phyloP scores from a whole-genome alignment of 805 yeast genomes.

The Candida vartiovaarae region DNA sequence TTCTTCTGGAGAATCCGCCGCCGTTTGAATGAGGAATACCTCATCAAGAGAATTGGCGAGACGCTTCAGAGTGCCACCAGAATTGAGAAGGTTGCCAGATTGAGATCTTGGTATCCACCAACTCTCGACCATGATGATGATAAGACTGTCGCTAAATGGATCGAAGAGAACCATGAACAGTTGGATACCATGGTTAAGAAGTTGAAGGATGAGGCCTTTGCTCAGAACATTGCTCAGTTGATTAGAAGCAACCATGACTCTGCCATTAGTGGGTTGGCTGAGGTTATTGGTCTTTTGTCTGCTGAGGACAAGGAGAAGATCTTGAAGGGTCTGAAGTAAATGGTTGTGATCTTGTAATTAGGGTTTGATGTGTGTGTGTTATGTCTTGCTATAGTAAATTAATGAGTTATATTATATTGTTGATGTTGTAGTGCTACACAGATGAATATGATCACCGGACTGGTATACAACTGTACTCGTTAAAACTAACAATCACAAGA shows the following conservation, averaged over 20 bases:
- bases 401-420: conserved; percentile 1
- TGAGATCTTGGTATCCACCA: conserved; percentile 80
- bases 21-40: conserved; percentile 87
- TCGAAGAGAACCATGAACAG: conserved; percentile 66
- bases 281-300: conserved; percentile 44
- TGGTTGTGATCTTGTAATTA: conserved; percentile 5
- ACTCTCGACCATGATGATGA: conserved; percentile 66
- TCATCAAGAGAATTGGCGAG: conserved; percentile 65
- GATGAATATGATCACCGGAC: neutral
- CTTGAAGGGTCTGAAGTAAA: conserved; percentile 26
- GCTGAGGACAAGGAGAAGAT: conserved; percentile 46
- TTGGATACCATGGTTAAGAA: conserved; percentile 56
- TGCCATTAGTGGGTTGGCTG: conserved; percentile 48
- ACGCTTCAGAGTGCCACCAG: conserved; percentile 54
- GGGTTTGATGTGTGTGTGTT: neutral
- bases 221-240: conserved; percentile 54
- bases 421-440: neutral
- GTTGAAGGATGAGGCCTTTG: conserved; percentile 59
- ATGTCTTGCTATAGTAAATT: conserved; percentile 2
- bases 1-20: conserved; percentile 99
- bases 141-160: conserved; percentile 73
- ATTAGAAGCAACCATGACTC: conserved; percentile 48
- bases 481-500: neutral
- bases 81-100: conserved; percentile 78
- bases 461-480: no score